phyloP scores from a whole-genome alignment of 306 rosid species.

The Cotoneaster glaucophyllus region DNA sequence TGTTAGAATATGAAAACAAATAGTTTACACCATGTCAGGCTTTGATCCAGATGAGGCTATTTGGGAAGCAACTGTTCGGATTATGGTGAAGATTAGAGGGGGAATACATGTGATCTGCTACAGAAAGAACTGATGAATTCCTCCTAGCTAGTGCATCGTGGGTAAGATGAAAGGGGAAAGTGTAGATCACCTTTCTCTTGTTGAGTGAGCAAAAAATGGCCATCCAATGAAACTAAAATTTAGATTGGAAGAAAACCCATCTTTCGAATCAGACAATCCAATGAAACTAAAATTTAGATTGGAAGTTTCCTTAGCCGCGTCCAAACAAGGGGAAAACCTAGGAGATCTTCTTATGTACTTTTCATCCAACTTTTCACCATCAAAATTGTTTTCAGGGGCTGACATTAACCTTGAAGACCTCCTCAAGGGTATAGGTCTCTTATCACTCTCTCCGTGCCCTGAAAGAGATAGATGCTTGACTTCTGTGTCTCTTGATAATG shows the following conservation, averaged over 20 bases:
- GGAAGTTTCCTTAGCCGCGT: conserved; percentile 3
- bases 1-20: neutral
- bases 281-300: conserved; percentile 5
- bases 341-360: conserved; percentile 34
- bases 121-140: too few species aligned
- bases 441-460: conserved; percentile 12
- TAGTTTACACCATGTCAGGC: too few species aligned
- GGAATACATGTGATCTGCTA: too few species aligned
- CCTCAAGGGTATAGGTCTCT: conserved; percentile 18
- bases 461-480: conserved; percentile 9
- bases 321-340: conserved; percentile 30
- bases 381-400: neutral
- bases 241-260: conserved; percentile 20
- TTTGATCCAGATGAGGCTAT: too few species aligned
- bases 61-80: too few species aligned
- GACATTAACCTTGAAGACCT: conserved; percentile 21
- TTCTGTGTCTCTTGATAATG: conserved; percentile 1
- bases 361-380: conserved; percentile 9
- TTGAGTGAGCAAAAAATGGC: too few species aligned
- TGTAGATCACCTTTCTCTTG: too few species aligned
- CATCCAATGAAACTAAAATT: conserved; percentile 62
- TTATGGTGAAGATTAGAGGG: too few species aligned
- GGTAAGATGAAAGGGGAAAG: too few species aligned
- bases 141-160: too few species aligned
- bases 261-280: conserved; percentile 30